Conservation (phyloP, 1,139 yeast genomes). For the Geotrichum bryndzae region DNA sequence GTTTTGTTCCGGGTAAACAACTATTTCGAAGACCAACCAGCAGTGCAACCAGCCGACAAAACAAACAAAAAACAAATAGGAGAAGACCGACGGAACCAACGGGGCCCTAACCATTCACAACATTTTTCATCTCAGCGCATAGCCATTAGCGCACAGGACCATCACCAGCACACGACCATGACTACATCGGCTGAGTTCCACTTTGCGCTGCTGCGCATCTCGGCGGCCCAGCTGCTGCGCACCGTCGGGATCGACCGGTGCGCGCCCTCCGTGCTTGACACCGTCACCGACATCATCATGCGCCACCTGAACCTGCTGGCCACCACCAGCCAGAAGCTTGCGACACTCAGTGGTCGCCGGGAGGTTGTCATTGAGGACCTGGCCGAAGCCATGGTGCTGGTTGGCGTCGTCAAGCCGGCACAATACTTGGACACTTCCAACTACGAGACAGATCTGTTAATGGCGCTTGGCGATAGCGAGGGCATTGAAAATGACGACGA, state of each 20-base stretch:
- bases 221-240: constrained; percentile 61
- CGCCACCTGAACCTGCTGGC: constrained; percentile 49
- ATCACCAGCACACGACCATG: background rate
- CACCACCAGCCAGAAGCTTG: constrained; percentile 39
- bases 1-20: background rate
- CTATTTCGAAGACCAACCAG: background rate
- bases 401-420: constrained; percentile 48
- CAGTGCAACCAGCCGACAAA: background rate
- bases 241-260: constrained; percentile 70
- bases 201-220: constrained; percentile 54
- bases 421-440: constrained; percentile 5
- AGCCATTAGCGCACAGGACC: background rate
- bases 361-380: constrained; percentile 51
- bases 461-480: constrained; percentile 5
- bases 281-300: constrained; percentile 56
- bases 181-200: constrained; percentile 41
- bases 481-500: background rate
- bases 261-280: constrained; percentile 54
- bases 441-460: background rate
- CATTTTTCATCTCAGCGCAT: background rate
- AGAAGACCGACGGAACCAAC: too few relatives aligned
- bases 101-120: background rate
- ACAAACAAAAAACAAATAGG: background rate
- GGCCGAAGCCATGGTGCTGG: constrained; percentile 51
- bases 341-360: constrained; percentile 39